Evolutionary conservation across 106 monocot genomes (phyloP).

Genomic region (Allium cepa): DNA sequence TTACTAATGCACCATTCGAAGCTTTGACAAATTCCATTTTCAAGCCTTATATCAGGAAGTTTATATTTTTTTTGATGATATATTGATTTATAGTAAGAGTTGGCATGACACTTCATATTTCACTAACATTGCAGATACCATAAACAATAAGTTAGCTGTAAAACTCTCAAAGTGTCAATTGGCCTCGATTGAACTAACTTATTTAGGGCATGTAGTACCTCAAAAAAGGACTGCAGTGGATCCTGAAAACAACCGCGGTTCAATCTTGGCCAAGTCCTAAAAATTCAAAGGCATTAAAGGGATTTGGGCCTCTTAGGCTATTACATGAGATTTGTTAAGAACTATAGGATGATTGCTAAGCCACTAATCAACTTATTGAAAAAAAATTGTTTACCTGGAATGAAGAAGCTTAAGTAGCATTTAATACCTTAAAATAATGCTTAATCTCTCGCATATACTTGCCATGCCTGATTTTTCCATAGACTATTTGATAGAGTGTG

Average conservation of each 20-base stretch:
- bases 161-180: neutral
- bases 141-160: too few relatives aligned
- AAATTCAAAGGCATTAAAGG: neutral
- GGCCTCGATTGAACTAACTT: neutral
- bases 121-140: neutral
- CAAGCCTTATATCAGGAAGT: neutral
- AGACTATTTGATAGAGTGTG: too few relatives aligned
- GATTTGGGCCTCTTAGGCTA: neutral
- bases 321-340: neutral
- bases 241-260: neutral
- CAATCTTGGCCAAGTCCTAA: neutral
- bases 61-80: neutral
- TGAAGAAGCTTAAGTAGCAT: too few relatives aligned
- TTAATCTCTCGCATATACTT: too few relatives aligned
- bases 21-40: neutral
- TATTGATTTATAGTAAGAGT: neutral
- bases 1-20: neutral
- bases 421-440: too few relatives aligned
- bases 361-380: neutral
- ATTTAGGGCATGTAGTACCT: neutral
- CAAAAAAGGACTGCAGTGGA: neutral
- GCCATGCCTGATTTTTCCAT: too few relatives aligned
- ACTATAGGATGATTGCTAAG: neutral
- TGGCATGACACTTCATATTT: neutral
- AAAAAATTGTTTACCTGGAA: too few relatives aligned